Base-by-base conservation (phyloP, 768 basidiomycete species). In the Hygrocybe punicea region DNA sequence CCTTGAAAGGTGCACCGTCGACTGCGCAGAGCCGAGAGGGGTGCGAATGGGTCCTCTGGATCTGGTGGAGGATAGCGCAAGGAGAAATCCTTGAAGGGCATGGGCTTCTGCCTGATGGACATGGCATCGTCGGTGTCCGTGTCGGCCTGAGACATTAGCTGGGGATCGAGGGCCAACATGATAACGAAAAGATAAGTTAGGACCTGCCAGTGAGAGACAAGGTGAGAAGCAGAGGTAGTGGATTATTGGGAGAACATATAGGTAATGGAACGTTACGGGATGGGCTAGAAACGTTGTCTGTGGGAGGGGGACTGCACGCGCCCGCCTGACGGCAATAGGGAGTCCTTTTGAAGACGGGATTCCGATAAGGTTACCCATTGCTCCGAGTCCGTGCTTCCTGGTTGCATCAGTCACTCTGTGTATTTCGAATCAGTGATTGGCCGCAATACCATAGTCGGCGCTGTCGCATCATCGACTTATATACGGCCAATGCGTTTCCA, bases 11-110 rank as follows among this genome's bases (percentile, higher is more conserved):
- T 35, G 52, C 23, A 29, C n/a, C 24, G 40, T 13, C 85, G 80
- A 58, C 77, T 80, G 50, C 87, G 82, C 24, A 89, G 76, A 23
- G 83, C 81, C 64, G 81, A 80, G 42, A 89, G 80, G 0, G 87
- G 81, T 5, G 84, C 86, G 60, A 88, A 88, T 1, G 87, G 87
- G 66, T 89, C 86, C 16, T 64, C 65, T 19, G 85, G 86, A 69
- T 89, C 87, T 29, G 86, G 85, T 2, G 74, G 69, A 4, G 87
- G 87, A 67, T 88, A 89, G 25, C 53, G 53, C 14, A 46, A 4
- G 24, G 51, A 37, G 35, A 21, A 52, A 21, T 47, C 45, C 21
- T 47, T 47, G 45, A 47, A 47, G 11, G 45, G n/a, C 4, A 13
- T 19, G 11, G 45, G 6, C 21, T 23, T 47, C 23, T 42, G 40